phyloP scores from a whole-genome alignment of 2,329 filamentous ascomycete species.

The Cryphonectria naterciae region DNA sequence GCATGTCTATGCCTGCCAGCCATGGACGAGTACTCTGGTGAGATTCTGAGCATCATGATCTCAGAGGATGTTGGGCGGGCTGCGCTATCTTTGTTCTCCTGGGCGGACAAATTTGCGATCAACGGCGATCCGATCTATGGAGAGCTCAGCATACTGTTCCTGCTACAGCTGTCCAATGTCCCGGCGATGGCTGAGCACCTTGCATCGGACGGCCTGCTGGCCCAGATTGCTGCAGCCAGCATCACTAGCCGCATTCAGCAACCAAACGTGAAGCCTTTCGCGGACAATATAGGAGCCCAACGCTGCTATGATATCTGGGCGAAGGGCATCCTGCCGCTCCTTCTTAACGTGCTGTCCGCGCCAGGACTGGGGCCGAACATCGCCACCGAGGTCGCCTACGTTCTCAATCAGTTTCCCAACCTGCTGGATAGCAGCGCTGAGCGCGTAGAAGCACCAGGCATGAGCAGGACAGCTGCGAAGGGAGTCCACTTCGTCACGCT shows the following conservation, averaged over 20 bases:
- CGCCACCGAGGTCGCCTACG: slow-evolving; percentile 81
- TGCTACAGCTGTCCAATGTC: slow-evolving; percentile 84
- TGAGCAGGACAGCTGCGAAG: slow-evolving; percentile 54
- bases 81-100: slow-evolving; percentile 87
- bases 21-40: slow-evolving; percentile 70
- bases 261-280: slow-evolving; percentile 74
- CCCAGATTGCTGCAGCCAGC: slow-evolving; percentile 77
- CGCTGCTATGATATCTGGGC: slow-evolving; percentile 90
- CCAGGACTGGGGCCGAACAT: slow-evolving; percentile 71
- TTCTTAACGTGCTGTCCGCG: slow-evolving; percentile 83
- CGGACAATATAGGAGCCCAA: slow-evolving; percentile 67
- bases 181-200: slow-evolving; percentile 85
- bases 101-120: slow-evolving; percentile 81
- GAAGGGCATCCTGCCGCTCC: slow-evolving; percentile 82
- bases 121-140: slow-evolving; percentile 88
- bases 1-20: slow-evolving; percentile 79
- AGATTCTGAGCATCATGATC: slow-evolving; percentile 71
- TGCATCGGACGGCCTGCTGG: slow-evolving; percentile 82
- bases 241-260: slow-evolving; percentile 78
- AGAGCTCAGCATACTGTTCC: slow-evolving; percentile 85
- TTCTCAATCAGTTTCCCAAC: slow-evolving; percentile 86
- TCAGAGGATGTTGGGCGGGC: slow-evolving; percentile 77
- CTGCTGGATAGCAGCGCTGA: slow-evolving; percentile 74
- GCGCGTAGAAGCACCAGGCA: slow-evolving; percentile 67
- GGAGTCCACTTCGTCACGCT: slow-evolving; percentile 70